Evolutionary conservation across 768 basidiomycete genomes (phyloP), one percentile per base, ranked within the genome.

Genomic region (Boletus reticuloceps): DNA sequence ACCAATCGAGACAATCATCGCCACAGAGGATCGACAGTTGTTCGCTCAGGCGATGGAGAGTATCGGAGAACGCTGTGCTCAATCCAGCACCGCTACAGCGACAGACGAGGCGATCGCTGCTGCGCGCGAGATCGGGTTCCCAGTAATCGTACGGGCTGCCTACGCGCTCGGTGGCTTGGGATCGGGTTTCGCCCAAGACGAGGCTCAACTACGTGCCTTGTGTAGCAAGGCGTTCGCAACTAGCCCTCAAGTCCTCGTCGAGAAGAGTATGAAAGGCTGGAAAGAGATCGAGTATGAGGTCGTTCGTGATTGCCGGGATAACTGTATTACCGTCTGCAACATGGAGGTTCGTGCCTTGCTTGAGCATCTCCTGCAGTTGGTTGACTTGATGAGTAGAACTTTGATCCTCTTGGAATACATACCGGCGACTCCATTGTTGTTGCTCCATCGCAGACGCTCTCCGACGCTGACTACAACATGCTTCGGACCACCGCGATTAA

Each of bases 221-320:
- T 98, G 95, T 68, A 82, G 79, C 62, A 97, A 95, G 76, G 96
- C 97, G 11, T 98, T 99, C 67, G 95, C 96, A 43, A 98, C 94
- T 14, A 94, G 92, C 64, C 94, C 96, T 42, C 97, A 98, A 74
- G 95, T 99, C 0, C 79, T 99, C n/a, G 94, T 99, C 16, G 97
- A 99, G 79, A 95, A 86, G 80, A 94, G 91, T 64, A 98, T 98
- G 96, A 98, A 98, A 75, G 96, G 96, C 3, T 99, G 96, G 96
- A 98, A 99, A 75, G 96, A 99, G 78, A 96, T 99, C 61, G 96
- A 99, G 76, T 99, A 99, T 64, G 96, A 99, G 69, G 96, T 99
- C 47, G 96, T 98, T 12, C 82, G 96, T 55, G 96, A 99, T 73
- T 98, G 94, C 76, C 81, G 91, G 58, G 92, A 98, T 69, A 99